A percentile compares a stretch with the other conserved stretches of the same genome.
Conservation (phyloP, 208 protist genomes). For the Trichomonas gallinae region DNA sequence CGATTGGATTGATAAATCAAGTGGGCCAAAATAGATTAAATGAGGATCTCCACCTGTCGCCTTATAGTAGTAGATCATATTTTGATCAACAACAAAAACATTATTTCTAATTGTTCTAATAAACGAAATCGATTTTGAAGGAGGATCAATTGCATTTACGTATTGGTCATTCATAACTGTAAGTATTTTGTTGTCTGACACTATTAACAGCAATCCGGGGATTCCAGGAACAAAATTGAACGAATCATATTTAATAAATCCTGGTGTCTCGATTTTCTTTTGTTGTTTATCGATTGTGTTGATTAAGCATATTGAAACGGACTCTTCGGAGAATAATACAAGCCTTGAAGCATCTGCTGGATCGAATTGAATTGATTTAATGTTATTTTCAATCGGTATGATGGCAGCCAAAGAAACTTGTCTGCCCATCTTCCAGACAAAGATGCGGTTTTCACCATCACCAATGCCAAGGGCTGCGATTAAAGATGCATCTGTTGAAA, state of each 20-base stretch:
- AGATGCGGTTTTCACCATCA: not conserved
- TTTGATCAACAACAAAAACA: not conserved
- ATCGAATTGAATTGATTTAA: not conserved
- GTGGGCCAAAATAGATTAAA: not conserved
- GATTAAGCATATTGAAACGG: not conserved
- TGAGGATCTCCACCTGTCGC: not conserved
- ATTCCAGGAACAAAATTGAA: not conserved
- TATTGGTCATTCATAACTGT: not conserved
- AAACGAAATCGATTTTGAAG: not conserved
- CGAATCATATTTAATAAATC: not conserved
- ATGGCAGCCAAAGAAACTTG: not conserved
- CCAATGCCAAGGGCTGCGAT: not conserved
- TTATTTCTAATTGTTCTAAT: not conserved
- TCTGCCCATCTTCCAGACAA: not conserved
- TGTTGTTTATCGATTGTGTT: not conserved
- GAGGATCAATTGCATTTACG: not conserved
- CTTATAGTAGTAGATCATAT: not conserved
- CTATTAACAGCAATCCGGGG: not conserved
- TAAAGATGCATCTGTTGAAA: not conserved
- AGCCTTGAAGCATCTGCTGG: not conserved
- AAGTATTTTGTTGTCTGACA: not conserved
- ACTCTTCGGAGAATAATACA: not conserved
- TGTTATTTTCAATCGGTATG: not conserved
- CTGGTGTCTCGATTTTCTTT: not conserved
- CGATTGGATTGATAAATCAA: not conserved